Conservation (phyloP, 176 grass and related monocot species). For the Aegilops umbellulata region DNA sequence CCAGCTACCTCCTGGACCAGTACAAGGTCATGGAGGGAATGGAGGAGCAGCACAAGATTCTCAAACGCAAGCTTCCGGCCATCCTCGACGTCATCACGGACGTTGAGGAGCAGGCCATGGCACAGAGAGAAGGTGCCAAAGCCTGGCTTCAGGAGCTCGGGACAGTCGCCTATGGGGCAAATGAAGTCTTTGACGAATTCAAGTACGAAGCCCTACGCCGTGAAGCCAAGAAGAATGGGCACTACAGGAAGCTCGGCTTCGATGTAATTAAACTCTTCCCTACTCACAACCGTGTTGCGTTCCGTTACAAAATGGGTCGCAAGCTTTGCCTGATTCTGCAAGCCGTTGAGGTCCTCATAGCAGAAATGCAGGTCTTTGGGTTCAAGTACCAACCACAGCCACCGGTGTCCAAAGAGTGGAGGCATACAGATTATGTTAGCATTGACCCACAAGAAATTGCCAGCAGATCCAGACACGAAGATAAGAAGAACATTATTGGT, state of each 20-base stretch:
- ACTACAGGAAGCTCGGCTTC: too few relatives aligned
- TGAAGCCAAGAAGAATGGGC: too few relatives aligned
- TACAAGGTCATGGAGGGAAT: not conserved
- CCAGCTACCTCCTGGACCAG: not conserved
- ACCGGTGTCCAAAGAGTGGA: not conserved
- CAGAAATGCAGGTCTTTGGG: not conserved
- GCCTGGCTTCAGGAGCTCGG: not conserved
- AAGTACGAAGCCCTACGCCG: too few relatives aligned
- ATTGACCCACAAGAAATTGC: not conserved
- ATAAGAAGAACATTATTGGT: not conserved
- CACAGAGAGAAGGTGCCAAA: not conserved
- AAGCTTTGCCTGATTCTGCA: not conserved
- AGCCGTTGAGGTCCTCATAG: not conserved
- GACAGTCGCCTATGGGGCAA: not conserved
- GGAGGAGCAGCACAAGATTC: too few relatives aligned
- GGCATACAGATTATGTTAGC: not conserved
- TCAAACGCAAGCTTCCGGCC: too few relatives aligned
- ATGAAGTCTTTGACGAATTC: not conserved
- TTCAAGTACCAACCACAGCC: too few relatives aligned
- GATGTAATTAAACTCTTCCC: not conserved
- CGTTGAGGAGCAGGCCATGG: not conserved
- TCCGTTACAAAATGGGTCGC: constrained; percentile 4
- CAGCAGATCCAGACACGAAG: not conserved
- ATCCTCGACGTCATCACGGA: not conserved
- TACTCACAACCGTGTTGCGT: not conserved